Conservation (phyloP, 2,329 filamentous ascomycete genomes). For the Cryphonectria japonica region DNA sequence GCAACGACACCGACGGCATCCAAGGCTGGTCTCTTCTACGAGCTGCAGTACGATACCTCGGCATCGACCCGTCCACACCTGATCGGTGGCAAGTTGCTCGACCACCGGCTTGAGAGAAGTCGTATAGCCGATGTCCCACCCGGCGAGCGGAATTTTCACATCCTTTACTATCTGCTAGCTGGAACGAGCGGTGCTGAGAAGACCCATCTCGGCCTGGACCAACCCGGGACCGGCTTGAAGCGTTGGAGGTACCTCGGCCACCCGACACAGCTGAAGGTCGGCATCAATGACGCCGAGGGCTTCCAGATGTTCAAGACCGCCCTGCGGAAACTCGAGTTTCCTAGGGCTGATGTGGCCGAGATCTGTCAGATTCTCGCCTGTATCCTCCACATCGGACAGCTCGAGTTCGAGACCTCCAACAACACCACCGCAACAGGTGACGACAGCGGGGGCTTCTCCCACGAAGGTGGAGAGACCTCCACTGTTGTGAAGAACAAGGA, state of each 20-base stretch:
- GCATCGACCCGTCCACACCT: conserved; percentile 82
- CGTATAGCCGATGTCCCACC: conserved; percentile 90
- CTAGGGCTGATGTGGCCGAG: conserved; percentile 90
- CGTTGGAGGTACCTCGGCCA: conserved; percentile 97
- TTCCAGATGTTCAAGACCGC: conserved; percentile 98
- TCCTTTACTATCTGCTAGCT: conserved; percentile 91
- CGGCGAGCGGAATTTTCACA: conserved; percentile 94
- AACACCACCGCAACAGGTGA: conserved; percentile 79
- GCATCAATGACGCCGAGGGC: conserved; percentile 92
- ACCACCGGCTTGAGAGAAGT: conserved; percentile 90
- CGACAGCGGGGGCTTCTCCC: conserved; percentile 94
- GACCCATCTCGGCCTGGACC: conserved; percentile 72
- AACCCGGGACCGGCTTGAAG: conserved; percentile 61
- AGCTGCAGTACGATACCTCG: conserved; percentile 93
- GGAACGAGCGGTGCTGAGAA: conserved; percentile 92
- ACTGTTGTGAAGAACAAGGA: conserved; percentile 95
- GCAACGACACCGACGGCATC: conserved; percentile 94
- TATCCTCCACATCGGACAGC: conserved; percentile 96
- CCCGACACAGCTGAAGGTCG: conserved; percentile 94
- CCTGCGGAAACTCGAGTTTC: conserved; percentile 90
- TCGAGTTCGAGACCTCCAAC: conserved; percentile 86
- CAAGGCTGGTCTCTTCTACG: conserved; percentile 92
- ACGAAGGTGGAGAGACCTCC: conserved; percentile 84
- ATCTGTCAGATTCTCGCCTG: conserved; percentile 93
- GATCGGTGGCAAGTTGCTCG: conserved; percentile 91